Percentiles rank a stretch among this genome's conserved stretches.
Evolutionary conservation across 225 moss, liverwort and hornwort genomes (phyloP).

Genomic region (Pleurozium schreberi): DNA sequence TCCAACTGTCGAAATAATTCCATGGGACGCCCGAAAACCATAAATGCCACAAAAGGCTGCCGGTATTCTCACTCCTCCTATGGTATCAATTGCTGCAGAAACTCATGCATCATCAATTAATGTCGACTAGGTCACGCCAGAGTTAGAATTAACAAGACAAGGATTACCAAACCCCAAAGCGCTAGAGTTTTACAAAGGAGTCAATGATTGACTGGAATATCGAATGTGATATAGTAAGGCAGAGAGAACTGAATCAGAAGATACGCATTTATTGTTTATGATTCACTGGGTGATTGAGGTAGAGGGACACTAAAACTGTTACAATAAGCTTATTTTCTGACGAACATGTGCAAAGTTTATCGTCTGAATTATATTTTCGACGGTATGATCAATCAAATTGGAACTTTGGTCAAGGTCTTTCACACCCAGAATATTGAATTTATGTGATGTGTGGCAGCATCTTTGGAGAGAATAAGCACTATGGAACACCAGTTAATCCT

Average conservation of each 20-base stretch:
- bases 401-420: background rate
- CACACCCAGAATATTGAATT: background rate
- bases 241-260: background rate
- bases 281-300: too few relatives aligned
- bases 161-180: background rate
- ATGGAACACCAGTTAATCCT: slow-evolving; percentile 91
- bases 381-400: background rate
- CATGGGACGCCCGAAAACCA: slow-evolving; percentile 36
- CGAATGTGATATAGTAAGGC: background rate
- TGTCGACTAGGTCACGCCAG: background rate
- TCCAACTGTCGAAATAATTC: slow-evolving; percentile 24
- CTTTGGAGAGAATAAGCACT: slow-evolving; percentile 78
- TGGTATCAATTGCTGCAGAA: slow-evolving; percentile 25
- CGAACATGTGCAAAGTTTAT: background rate
- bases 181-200: background rate
- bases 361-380: background rate
- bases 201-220: background rate
- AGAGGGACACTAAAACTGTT: background rate
- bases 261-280: background rate
- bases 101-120: background rate
- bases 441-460: slow-evolving; percentile 39
- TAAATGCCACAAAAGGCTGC: slow-evolving; percentile 42
- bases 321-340: background rate
- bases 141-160: background rate
- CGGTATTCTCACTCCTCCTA: slow-evolving; percentile 42